Conservation (phyloP, 2,329 filamentous ascomycete genomes). For the Verticillium klebahnii region DNA sequence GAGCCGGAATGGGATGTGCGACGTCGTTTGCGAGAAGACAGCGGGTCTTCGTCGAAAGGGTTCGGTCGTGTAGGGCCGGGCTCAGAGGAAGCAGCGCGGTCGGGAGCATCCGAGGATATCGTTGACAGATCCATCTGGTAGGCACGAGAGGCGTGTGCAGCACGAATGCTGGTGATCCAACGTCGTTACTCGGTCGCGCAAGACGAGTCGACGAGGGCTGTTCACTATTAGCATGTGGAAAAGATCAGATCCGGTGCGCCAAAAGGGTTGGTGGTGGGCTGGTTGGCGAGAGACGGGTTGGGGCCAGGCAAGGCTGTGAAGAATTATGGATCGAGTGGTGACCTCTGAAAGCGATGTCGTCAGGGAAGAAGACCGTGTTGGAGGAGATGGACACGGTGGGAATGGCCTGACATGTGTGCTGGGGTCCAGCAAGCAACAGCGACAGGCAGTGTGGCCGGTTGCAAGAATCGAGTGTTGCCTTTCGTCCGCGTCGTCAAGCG, state of each 20-base stretch:
- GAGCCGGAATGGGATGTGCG: conserved; percentile 55
- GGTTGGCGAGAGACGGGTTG: conserved; percentile 9
- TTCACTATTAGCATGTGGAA: conserved; percentile 53
- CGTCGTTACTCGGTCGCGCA: conserved; percentile 47
- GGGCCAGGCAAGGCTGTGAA: background rate
- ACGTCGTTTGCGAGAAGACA: conserved; percentile 55
- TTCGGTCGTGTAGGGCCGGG: conserved; percentile 59
- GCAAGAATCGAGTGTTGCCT: background rate
- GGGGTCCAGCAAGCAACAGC: background rate
- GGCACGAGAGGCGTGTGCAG: conserved; percentile 28
- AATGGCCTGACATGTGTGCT: background rate
- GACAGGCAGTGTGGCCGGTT: background rate
- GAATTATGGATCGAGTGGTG: background rate
- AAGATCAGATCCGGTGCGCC: background rate
- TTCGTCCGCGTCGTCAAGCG: background rate
- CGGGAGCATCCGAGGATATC: conserved; percentile 45
- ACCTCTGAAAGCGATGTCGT: background rate
- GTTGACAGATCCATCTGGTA: conserved; percentile 52
- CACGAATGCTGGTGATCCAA: conserved; percentile 40
- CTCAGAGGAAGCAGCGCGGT: conserved; percentile 59
- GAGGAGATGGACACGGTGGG: background rate
- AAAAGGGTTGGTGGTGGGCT: conserved; percentile 9
- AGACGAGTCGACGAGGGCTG: conserved; percentile 49
- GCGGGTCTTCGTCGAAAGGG: conserved; percentile 57
- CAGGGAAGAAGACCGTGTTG: background rate